Evolutionary conservation across 768 basidiomycete species (phyloP), one percentile per base, ranked within the genome.

Genomic region (Trametes maxima): DNA sequence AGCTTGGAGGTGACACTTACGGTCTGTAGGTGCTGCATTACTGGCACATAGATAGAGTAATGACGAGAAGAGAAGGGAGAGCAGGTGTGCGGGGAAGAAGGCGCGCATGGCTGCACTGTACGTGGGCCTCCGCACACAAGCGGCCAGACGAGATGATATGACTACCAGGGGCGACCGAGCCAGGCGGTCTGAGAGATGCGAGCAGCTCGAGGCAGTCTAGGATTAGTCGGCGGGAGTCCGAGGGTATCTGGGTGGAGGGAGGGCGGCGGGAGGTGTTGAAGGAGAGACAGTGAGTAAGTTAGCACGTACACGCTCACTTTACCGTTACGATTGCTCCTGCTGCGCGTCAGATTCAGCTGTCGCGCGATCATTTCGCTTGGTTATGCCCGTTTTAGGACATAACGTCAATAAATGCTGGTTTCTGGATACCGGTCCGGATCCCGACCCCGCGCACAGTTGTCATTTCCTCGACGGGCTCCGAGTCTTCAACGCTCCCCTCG

Each of bases 11-110:
- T 11, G 17, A n/a, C 22, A 45, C 59, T 57, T 11, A 70, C 71
- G 49, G 45, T 71, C 68, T 54, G 69, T 69, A 2, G 73, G 73
- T 25, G 73, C 73, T 22, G 68, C 71, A n/a, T 35, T 17, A 42
- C 57, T 46, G 35, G 57, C 22, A 24, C 24, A 25, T 16, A 49
- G 12, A 37, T 44, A 62, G 39, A 61, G 53, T 33, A 64, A 37
- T 11, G 63, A 53, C 5, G 65, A 60, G 25, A 63, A 44, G 28
- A 67, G 46, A 12, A 61, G n/a, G 43, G 64, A 60, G 42, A 63
- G 55, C 4, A 61, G 50, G 43, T 53, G 58, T 36, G 57, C n/a
- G 48, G 63, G 47, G 21, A 60, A 48, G 40, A 57, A 53, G 49
- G 50, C 42, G 54, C 55, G 40, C 66, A 67, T 67, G 39, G 46